phyloP scores from a whole-genome alignment of 2,329 filamentous ascomycete species.

The Nigrospora sphaerica region DNA sequence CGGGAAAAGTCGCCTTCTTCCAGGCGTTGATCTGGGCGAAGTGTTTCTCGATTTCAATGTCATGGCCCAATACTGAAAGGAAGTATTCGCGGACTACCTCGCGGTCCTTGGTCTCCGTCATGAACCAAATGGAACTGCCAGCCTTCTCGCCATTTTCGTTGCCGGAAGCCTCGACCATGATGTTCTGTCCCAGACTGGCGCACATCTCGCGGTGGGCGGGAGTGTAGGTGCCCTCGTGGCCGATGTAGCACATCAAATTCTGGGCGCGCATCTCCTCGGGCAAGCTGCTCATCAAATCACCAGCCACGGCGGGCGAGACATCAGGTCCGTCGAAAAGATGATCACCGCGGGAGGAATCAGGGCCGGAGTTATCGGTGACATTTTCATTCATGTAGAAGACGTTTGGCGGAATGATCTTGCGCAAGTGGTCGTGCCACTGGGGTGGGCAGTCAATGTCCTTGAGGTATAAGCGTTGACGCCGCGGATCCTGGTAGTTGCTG shows the following conservation, averaged over 20 bases:
- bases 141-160: conserved; percentile 67
- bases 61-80: conserved; percentile 84
- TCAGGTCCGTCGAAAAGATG: conserved; percentile 41
- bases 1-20: conserved; percentile 89
- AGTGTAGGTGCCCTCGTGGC: conserved; percentile 94
- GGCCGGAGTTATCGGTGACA: conserved; percentile 30
- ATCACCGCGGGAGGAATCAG: conserved; percentile 29
- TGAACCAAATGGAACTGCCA: conserved; percentile 95
- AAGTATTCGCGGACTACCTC: conserved; percentile 91
- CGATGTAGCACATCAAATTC: conserved; percentile 97
- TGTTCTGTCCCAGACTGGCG: conserved; percentile 89
- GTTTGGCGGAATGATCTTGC: conserved; percentile 69
- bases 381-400: conserved; percentile 88
- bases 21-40: conserved; percentile 94
- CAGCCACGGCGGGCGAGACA: conserved; percentile 61
- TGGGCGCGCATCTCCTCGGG: conserved; percentile 83
- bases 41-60: conserved; percentile 94
- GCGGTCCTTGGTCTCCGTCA: conserved; percentile 93
- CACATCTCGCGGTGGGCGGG: conserved; percentile 97
- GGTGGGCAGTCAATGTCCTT: conserved; percentile 95
- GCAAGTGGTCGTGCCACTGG: conserved; percentile 77
- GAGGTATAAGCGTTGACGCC: conserved; percentile 80
- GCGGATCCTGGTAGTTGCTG: conserved; percentile 69
- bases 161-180: conserved; percentile 90
- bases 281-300: conserved; percentile 91